phyloP scores from a whole-genome alignment of 23 red algal species.

The Gracilaria domingensis region DNA sequence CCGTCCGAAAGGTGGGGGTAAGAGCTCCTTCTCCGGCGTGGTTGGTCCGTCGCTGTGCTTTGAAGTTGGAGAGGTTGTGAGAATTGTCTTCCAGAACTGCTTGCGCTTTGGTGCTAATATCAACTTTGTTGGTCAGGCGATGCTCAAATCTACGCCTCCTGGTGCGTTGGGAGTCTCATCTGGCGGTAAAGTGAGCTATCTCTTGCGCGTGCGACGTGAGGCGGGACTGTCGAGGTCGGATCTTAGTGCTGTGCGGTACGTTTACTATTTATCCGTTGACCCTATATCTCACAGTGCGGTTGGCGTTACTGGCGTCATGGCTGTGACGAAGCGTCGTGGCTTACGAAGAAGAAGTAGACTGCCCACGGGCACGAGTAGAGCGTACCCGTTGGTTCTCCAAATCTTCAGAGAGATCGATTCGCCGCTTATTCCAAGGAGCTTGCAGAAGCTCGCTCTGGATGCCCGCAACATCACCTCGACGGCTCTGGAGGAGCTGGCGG shows the following conservation, averaged over 20 bases:
- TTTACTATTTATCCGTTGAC: slow-evolving; percentile 58
- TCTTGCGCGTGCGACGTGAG: slow-evolving; percentile 36
- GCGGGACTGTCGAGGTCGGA: slow-evolving; percentile 33
- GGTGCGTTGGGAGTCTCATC: background rate
- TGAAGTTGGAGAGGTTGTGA: slow-evolving; percentile 9
- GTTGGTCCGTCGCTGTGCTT: slow-evolving; percentile 47
- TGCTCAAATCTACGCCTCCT: slow-evolving; percentile 4
- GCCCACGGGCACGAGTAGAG: slow-evolving; percentile 32
- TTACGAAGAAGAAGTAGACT: slow-evolving; percentile 1
- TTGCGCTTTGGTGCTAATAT: slow-evolving; percentile 26
- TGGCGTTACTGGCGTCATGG: slow-evolving; percentile 44
- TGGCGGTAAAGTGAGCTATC: slow-evolving; percentile 22
- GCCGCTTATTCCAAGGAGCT: slow-evolving; percentile 23
- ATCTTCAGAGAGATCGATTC: slow-evolving; percentile 52
- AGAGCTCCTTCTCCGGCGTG: slow-evolving; percentile 19
- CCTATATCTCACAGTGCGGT: slow-evolving; percentile 40
- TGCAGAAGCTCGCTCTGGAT: slow-evolving; percentile 17
- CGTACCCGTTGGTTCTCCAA: slow-evolving; percentile 29
- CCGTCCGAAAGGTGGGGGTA: background rate
- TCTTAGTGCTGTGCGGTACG: slow-evolving; percentile 32
- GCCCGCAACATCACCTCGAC: background rate
- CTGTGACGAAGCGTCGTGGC: slow-evolving; percentile 14
- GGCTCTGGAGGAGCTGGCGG: slow-evolving; percentile 26
- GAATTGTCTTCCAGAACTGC: slow-evolving; percentile 33
- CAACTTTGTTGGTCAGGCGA: slow-evolving; percentile 16